A percentile compares a stretch with the other conserved stretches of the same genome.
Conservation (phyloP, 257 asterid species). For the Fraxinus anomala region DNA sequence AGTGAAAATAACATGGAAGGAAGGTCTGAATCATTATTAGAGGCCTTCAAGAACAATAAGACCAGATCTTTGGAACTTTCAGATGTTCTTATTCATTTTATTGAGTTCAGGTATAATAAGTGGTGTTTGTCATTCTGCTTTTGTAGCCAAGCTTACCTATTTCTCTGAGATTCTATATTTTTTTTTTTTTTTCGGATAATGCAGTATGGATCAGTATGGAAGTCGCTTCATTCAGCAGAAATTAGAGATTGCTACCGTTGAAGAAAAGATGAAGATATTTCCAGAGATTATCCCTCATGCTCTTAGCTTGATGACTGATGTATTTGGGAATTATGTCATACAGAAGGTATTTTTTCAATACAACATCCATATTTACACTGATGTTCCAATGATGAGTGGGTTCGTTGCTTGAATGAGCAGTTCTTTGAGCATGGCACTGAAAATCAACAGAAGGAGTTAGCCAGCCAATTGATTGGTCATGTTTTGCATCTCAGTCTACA, state of each 20-base stretch:
- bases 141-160: not conserved
- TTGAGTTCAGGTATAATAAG: constrained; percentile 69
- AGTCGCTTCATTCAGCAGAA: constrained; percentile 95
- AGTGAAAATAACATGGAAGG: constrained; percentile 46
- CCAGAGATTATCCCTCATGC: constrained; percentile 68
- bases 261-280: constrained; percentile 73
- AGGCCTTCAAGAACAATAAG: constrained; percentile 69
- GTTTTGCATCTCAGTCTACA: constrained; percentile 87
- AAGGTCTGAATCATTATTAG: constrained; percentile 49
- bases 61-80: constrained; percentile 64
- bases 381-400: constrained; percentile 15
- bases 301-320: constrained; percentile 74
- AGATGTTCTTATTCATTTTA: constrained; percentile 62
- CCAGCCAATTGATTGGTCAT: constrained; percentile 70
- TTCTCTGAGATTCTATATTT: not conserved
- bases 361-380: not conserved
- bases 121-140: constrained; percentile 18
- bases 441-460: constrained; percentile 73
- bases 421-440: constrained; percentile 88
- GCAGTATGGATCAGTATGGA: constrained; percentile 86
- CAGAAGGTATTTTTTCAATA: constrained; percentile 65
- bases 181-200: constrained; percentile 19
- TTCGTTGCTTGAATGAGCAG: constrained; percentile 42
- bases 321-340: constrained; percentile 87
- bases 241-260: constrained; percentile 71